Conservation (phyloP, 768 basidiomycete species). For the Lactarius quietus region DNA sequence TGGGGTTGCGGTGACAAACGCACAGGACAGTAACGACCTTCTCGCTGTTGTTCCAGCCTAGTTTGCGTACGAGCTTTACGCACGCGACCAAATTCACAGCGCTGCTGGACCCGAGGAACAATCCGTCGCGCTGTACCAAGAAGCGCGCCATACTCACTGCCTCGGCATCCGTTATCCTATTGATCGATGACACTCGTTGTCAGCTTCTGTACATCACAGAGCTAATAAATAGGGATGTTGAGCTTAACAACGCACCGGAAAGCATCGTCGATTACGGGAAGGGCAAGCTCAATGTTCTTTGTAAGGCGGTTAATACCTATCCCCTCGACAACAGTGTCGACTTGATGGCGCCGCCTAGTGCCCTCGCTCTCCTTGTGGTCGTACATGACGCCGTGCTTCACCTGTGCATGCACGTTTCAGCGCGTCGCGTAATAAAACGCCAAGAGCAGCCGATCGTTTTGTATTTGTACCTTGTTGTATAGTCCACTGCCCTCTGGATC, state of each 20-base stretch:
- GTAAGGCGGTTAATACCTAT: slow-evolving; percentile 94
- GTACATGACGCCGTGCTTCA: slow-evolving; percentile 94
- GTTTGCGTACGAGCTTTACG: slow-evolving; percentile 68
- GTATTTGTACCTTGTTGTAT: slow-evolving; percentile 73
- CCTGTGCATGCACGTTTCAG: slow-evolving; percentile 36
- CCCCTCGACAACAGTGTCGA: slow-evolving; percentile 94
- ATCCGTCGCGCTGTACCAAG: slow-evolving; percentile 83
- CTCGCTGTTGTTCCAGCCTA: slow-evolving; percentile 65
- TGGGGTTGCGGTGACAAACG: slow-evolving; percentile 27
- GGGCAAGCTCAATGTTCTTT: slow-evolving; percentile 80
- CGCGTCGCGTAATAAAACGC: background rate
- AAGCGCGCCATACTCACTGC: slow-evolving; percentile 96
- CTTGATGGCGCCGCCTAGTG: slow-evolving; percentile 87
- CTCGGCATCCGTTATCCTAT: slow-evolving; percentile 86
- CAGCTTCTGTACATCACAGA: slow-evolving; percentile 13
- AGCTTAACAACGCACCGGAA: slow-evolving; percentile 52
- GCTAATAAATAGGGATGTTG: background rate
- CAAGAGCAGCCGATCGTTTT: background rate
- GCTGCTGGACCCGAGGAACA: slow-evolving; percentile 94
- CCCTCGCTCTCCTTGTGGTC: slow-evolving; percentile 92
- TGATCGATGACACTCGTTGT: slow-evolving; percentile 9
- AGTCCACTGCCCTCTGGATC: slow-evolving; percentile 95
- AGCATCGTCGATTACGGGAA: slow-evolving; percentile 85
- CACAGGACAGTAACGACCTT: slow-evolving; percentile 85
- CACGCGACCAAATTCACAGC: slow-evolving; percentile 96